phyloP scores from a whole-genome alignment of 164 flowering plant genomes.

The Kingdonia uniflora region DNA sequence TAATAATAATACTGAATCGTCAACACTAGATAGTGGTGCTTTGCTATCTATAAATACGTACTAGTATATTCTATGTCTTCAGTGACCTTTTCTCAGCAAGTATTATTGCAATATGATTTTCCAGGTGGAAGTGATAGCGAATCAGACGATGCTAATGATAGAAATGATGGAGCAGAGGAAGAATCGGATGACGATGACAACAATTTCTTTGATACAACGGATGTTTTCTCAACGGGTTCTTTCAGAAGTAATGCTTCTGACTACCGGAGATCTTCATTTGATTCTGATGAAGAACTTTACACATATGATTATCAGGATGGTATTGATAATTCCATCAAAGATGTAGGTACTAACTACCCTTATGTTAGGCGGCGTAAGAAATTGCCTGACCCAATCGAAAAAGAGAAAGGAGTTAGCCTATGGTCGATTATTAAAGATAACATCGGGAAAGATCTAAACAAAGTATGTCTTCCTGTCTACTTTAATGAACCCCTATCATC shows the following conservation, averaged over 20 bases:
- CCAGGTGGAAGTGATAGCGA: constrained; percentile 9
- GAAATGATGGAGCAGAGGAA: constrained; percentile 9
- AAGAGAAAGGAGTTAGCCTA: constrained; percentile 9
- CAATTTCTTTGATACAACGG: constrained; percentile 7
- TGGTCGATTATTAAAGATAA: constrained; percentile 11
- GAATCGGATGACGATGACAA: constrained; percentile 8
- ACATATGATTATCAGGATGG: constrained; percentile 1
- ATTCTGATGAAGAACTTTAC: constrained; percentile 7
- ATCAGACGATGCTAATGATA: constrained; percentile 6
- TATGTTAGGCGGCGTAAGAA: constrained; percentile 9
- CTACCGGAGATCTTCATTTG: constrained; percentile 7
- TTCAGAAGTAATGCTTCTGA: constrained; percentile 9
- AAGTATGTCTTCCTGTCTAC: constrained; percentile 10
- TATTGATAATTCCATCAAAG: constrained; percentile 6
- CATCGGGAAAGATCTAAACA: constrained; percentile 10
- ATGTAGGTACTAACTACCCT: constrained; percentile 4
- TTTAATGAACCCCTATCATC: constrained; percentile 11
- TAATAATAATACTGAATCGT: no score
- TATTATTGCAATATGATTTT: background rate
- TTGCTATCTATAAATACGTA: no score
- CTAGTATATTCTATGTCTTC: background rate
- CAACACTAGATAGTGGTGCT: no score
- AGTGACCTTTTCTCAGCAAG: background rate
- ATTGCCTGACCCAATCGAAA: constrained; percentile 11
- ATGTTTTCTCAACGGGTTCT: constrained; percentile 7